Conservation (phyloP, 306 rosid species). For the Cajanus cajan region DNA sequence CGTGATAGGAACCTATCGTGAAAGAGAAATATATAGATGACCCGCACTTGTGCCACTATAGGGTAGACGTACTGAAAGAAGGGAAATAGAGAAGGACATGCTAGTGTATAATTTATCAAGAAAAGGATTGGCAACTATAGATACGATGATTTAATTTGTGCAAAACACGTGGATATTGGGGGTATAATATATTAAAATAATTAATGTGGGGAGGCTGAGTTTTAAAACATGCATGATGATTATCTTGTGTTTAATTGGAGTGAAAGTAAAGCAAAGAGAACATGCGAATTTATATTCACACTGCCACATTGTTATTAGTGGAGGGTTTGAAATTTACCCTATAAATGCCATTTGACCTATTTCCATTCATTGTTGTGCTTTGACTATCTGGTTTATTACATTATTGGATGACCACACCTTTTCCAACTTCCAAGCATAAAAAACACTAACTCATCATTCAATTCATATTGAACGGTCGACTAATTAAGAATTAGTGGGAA, state of each 20-base stretch:
- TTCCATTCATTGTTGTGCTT: slow-evolving; percentile 31
- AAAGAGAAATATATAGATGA: slow-evolving; percentile 6
- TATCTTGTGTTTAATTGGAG: slow-evolving; percentile 30
- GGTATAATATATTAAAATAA: neutral
- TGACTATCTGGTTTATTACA: slow-evolving; percentile 29
- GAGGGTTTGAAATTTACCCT: slow-evolving; percentile 25
- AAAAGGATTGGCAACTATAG: neutral
- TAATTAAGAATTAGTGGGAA: slow-evolving; percentile 5
- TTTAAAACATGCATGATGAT: slow-evolving; percentile 23
- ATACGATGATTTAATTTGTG: slow-evolving; percentile 22
- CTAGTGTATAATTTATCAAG: neutral
- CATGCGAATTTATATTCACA: neutral
- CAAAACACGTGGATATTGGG: slow-evolving; percentile 41
- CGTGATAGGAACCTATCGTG: slow-evolving; percentile 22
- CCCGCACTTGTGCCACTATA: slow-evolving; percentile 21
- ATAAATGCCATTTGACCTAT: slow-evolving; percentile 35
- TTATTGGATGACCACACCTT: neutral
- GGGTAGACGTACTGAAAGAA: neutral
- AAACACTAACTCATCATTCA: neutral
- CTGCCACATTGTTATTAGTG: slow-evolving; percentile 7
- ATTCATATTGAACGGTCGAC: slow-evolving; percentile 11
- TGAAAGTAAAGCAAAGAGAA: slow-evolving; percentile 39
- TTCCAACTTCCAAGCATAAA: neutral
- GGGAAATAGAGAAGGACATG: neutral
- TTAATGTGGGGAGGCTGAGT: slow-evolving; percentile 13